Evolutionary conservation across 768 basidiomycete species (phyloP).

Genomic region (Amanita thiersii): DNA sequence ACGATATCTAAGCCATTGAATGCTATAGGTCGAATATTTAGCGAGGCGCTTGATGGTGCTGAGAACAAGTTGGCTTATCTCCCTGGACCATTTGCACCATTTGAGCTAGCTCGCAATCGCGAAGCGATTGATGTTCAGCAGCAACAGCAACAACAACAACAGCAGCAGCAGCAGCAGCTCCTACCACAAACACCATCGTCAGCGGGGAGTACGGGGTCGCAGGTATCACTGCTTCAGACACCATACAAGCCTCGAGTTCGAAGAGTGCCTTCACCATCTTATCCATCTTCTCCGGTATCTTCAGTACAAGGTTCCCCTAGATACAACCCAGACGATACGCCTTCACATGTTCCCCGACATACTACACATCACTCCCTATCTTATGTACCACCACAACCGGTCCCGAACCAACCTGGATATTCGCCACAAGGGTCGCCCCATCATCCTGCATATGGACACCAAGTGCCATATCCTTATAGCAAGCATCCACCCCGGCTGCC

Average conservation of each 20-base stretch:
- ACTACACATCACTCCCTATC: constrained; percentile 41
- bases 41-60: constrained; percentile 68
- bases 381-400: constrained; percentile 43
- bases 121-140: constrained; percentile 21
- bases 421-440: constrained; percentile 19
- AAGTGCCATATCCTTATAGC: constrained; percentile 11
- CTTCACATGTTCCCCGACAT: constrained; percentile 34
- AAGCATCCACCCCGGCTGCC: constrained; percentile 27
- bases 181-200: constrained; percentile 22
- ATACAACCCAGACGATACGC: constrained; percentile 37
- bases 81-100: constrained; percentile 63
- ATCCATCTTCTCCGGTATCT: constrained; percentile 23
- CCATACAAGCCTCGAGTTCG: constrained; percentile 73
- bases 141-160: constrained; percentile 14
- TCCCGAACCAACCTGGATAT: too few relatives aligned
- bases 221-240: constrained; percentile 40
- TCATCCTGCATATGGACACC: constrained; percentile 12
- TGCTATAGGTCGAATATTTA: constrained; percentile 83
- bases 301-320: constrained; percentile 23
- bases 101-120: constrained; percentile 52
- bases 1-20: constrained; percentile 87
- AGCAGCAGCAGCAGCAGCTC: constrained; percentile 4
- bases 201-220: constrained; percentile 14
- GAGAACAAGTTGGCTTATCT: constrained; percentile 59
- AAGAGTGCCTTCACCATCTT: constrained; percentile 37